These are phyloP conservation scores for Lolium perenne DNA, from an alignment of 176 grass and related monocot genomes.

Conservation along the genomic window DNA sequence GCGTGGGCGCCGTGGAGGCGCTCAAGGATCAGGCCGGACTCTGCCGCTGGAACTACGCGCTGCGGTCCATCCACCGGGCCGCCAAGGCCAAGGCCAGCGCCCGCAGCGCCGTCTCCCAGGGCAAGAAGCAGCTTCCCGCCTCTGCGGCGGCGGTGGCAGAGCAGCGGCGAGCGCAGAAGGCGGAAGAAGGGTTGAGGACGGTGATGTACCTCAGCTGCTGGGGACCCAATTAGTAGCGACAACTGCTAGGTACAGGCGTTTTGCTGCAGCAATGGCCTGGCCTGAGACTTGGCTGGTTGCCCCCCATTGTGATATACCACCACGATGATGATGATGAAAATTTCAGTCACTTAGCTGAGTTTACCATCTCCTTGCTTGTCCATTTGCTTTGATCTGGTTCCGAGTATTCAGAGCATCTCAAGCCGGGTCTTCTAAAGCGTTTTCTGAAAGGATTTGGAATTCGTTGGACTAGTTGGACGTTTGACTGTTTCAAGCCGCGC, in stretches of 20 bases:
- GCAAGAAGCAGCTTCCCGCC: not conserved
- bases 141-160: constrained; percentile 32
- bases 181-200: constrained; percentile 61
- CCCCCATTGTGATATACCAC: constrained; percentile 40
- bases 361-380: too few species aligned
- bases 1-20: constrained; percentile 57
- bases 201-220: constrained; percentile 74
- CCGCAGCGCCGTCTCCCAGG: constrained; percentile 20
- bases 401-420: too few species aligned
- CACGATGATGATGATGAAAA: constrained; percentile 16
- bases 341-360: not conserved
- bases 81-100: constrained; percentile 33
- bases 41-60: constrained; percentile 76
- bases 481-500: too few species aligned
- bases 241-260: not conserved
- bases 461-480: too few species aligned
- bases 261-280: not conserved
- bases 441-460: too few species aligned
- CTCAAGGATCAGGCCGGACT: constrained; percentile 71
- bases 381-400: too few species aligned
- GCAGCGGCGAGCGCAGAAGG: constrained; percentile 32
- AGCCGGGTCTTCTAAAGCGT: too few species aligned
- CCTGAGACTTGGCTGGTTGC: not conserved
- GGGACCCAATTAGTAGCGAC: constrained; percentile 54
- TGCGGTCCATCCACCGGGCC: constrained; percentile 43